Base-by-base conservation (phyloP, 2,329 filamentous ascomycete genomes). In the Arthroderma sp. region DNA sequence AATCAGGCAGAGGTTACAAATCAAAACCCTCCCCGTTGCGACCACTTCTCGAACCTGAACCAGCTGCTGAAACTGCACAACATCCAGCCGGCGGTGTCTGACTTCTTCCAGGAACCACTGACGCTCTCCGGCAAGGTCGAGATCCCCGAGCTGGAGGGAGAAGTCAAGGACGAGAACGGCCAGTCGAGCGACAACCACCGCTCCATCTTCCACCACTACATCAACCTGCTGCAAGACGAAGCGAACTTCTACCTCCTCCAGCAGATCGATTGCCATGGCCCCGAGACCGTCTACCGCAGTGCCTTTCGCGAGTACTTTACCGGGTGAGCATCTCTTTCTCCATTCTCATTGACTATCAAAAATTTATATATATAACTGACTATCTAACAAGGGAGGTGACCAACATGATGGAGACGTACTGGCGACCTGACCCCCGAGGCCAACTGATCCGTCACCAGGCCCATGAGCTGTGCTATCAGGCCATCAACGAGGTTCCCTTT, bases 251-350 rank as follows among this genome's bases (percentile, higher is more conserved):
- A 65, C 41, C 62, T 67, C 41, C 43, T 56, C 37, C 43, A 57
- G 47, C 60, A 56, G 43, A 56, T 61, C 8, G 56, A 58, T 23
- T 58, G 60, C 31, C 67, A 65, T 52, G 66, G 66, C 5, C 65
- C 63, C 58, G 49, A 61, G 63, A 54, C 59, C 11, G 28, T 61
- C 2, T 64, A 67, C 59, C 62, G 64, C 49, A 59, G 60, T 55
- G 66, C 64, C n/a, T 61, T 67, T 25, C 61, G 62, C 11, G 57
- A 67, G 55, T 67, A 65, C 43, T 67, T 63, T 56, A 61, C 63
- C 58, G 66, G 61, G 66, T 67, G 60, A 58, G 65, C 60, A 51
- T 25, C 35, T 38, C 19, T 21, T 23, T 17, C 15, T 6, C 21
- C 5, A 17, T 43, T 19, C 8, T 23, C 19, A n/a, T 7, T 6